Base-by-base conservation (phyloP, 495 filamentous ascomycete species). In the Neurospora cerealis region DNA sequence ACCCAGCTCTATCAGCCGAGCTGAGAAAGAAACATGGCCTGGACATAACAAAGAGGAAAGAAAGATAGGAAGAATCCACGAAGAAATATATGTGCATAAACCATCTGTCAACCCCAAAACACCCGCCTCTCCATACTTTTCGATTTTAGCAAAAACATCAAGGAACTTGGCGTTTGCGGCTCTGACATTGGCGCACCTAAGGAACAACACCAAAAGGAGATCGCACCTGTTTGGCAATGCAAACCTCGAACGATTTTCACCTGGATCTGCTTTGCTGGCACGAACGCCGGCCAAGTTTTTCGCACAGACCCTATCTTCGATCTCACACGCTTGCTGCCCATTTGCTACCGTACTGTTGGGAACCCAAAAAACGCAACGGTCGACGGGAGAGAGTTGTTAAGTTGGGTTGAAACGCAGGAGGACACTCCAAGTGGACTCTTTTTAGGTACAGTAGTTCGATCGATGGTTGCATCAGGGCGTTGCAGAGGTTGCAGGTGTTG, bases 391-490 rank as follows among this genome's bases (percentile, higher is more conserved):
- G n/a, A 6, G 46, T 5, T 24, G 46, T 24, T 11, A 48, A 46
- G 73, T 72, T 74, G 73, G 73, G 70, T 74, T 46, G 73, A 74
- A 74, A 72, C 71, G 34, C 70, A 40, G 34, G 28, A 40, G 38
- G 72, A 48, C 46, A 54, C 11, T 54, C n/a, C 21, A 54, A 54
- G 46, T 54, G 46, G 46, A 15, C n/a, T 39, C 19, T 46, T n/a
- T 39, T 9, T 39, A 39, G 38, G 38, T 39, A 39, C 38, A 39
- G 38, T 11, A 39, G 21, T 54, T 24, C 46, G 46, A 54, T 24
- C 46, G 46, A 54, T 54, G 11, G 21, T 54, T 54, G 46, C 24
- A 54, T 48, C 44, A 24, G n/a, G 13, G 13, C 21, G 46, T 54
- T 54, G 21, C 46, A 54, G 21, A 24, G 21, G 11, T 48, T 11